Base-by-base conservation (phyloP, 129 eudicot species). In the Erigeron canadensis region DNA sequence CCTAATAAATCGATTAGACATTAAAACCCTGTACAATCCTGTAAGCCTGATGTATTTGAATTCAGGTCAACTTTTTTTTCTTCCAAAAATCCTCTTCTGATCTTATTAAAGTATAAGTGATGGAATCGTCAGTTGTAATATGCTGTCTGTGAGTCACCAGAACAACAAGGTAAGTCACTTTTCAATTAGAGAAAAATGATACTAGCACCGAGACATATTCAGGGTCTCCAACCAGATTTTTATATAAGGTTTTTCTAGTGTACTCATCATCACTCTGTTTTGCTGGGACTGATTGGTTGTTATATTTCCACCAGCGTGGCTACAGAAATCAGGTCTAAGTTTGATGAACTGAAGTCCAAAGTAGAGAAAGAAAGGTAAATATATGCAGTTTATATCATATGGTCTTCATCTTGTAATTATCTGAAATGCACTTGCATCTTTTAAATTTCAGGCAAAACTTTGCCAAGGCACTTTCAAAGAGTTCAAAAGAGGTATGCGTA, bases 331-430 rank as follows among this genome's bases (percentile, higher is more conserved):
- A 84, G 84, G 80, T 79, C 93, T 58, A 87, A 69, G 82, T 76
- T 84, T 70, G 97, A 90, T 67, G 99, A 90, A 73, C 48, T 94
- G 84, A 94, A 84, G 81, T 69, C 82, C 48, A 94, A 90, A 77
- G 77, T 94, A 56, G 97, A 94, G 82, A 94, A 94, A 81, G 99
- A 94, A 72, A 90, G 99, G 99, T 93, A 83, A 81, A 64, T 37
- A 43, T 58, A 37, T 69, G 50, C 41, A n/a, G n/a, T n/a, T n/a
- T 53, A 12, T 69, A 50, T 50, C 41, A 16, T 65, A 18, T 50
- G 63, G 37, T 58, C 17, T 57, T 76, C 16, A 8, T 70, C 64
- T 17, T 13, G 23, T 48, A 71, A 40, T 54, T 65, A 43, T 46
- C 46, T 71, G 46, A 19, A 15, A n/a, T n/a, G 48, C 63, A 70